phyloP scores from a whole-genome alignment of 1,139 yeast species.

The Taphrina confusa region DNA sequence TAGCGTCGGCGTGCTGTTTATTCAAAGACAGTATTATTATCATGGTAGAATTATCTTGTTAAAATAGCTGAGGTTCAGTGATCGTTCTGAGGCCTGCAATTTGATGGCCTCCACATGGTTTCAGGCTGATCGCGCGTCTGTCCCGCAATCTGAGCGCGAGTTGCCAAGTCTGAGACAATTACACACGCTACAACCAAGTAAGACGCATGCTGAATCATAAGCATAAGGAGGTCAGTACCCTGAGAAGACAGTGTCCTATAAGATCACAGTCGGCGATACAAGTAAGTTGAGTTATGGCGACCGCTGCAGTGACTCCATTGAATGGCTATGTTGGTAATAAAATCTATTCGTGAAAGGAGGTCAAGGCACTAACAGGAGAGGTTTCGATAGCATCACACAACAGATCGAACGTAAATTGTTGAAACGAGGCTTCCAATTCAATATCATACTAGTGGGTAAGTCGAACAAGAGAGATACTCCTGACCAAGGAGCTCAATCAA shows the following conservation, averaged over 20 bases:
- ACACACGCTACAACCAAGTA: too few relatives aligned
- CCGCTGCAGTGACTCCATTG: constrained; percentile 24
- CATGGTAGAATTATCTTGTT: too few relatives aligned
- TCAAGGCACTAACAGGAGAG: constrained; percentile 49
- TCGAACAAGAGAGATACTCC: background rate
- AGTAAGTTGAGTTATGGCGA: background rate
- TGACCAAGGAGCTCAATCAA: background rate
- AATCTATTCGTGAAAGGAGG: background rate
- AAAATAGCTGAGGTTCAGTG: too few relatives aligned
- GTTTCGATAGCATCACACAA: constrained; percentile 92
- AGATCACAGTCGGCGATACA: too few relatives aligned
- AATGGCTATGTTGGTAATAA: constrained; percentile 26
- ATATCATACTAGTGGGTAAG: constrained; percentile 83
- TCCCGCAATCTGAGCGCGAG: background rate
- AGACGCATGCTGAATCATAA: too few relatives aligned
- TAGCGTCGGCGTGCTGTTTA: constrained; percentile 9
- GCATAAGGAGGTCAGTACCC: too few relatives aligned
- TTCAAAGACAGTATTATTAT: too few relatives aligned
- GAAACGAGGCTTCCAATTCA: constrained; percentile 92
- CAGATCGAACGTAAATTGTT: constrained; percentile 91
- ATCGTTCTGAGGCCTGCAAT: too few relatives aligned
- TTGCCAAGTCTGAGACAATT: constrained; percentile 4
- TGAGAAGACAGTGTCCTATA: too few relatives aligned
- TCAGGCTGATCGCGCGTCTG: constrained; percentile 8
- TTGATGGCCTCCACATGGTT: too few relatives aligned